Percentiles rank a stretch among this genome's conserved stretches.
Conservation (phyloP, 2,329 filamentous ascomycete species). For the Lizonia empirigonia region DNA sequence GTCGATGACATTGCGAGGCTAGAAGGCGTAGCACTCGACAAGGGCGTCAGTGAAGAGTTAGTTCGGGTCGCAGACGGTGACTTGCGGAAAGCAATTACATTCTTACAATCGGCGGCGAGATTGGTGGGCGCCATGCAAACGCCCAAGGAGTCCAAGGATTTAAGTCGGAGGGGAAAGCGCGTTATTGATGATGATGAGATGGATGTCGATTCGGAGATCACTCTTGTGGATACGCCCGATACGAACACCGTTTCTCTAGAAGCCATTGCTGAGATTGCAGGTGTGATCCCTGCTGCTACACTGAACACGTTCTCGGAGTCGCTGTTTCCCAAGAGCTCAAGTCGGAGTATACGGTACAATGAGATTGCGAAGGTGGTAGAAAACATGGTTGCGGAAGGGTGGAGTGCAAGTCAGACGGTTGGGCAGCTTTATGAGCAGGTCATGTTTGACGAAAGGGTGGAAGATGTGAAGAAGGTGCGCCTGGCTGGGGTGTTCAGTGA, state of each 20-base stretch:
- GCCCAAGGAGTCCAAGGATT: slow-evolving; percentile 22
- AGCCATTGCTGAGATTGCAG: slow-evolving; percentile 92
- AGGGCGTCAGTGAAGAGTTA: slow-evolving; percentile 80
- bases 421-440: slow-evolving; percentile 83
- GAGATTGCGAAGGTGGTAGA: slow-evolving; percentile 79
- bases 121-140: slow-evolving; percentile 70
- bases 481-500: slow-evolving; percentile 91
- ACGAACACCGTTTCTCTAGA: slow-evolving; percentile 63
- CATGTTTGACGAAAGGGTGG: slow-evolving; percentile 81
- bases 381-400: slow-evolving; percentile 92
- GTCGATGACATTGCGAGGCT: slow-evolving; percentile 80
- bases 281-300: slow-evolving; percentile 80
- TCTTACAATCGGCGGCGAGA: slow-evolving; percentile 89
- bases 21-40: slow-evolving; percentile 77
- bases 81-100: slow-evolving; percentile 94
- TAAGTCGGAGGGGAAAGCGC: slow-evolving; percentile 52
- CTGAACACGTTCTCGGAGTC: slow-evolving; percentile 73
- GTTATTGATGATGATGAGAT: slow-evolving; percentile 59
- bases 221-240: slow-evolving; percentile 2
- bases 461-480: slow-evolving; percentile 85
- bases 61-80: slow-evolving; percentile 92
- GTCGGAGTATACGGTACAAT: slow-evolving; percentile 65
- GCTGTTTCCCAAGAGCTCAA: slow-evolving; percentile 65
- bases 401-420: slow-evolving; percentile 90
- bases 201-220: slow-evolving; percentile 46